These are phyloP conservation scores for Fusarium lateritium DNA, from an alignment of 2,329 filamentous ascomycete genomes.

Conservation along the genomic window DNA sequence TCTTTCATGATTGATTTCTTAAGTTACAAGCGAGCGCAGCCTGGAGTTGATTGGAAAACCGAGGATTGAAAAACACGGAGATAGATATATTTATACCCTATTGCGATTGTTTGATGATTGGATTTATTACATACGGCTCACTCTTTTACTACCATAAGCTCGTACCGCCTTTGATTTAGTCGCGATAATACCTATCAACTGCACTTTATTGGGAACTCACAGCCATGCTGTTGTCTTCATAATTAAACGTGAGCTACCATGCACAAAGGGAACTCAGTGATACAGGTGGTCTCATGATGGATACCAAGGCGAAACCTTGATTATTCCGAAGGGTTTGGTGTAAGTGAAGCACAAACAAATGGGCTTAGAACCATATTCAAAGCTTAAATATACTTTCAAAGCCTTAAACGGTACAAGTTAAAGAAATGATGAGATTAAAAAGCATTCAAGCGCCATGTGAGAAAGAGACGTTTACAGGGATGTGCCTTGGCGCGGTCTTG, in stretches of 20 bases:
- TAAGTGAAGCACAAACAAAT: background rate
- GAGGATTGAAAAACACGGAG: slow-evolving; percentile 8
- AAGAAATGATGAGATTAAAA: background rate
- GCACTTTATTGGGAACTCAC: no score
- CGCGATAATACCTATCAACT: background rate
- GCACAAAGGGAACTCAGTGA: no score
- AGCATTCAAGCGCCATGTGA: background rate
- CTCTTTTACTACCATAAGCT: background rate
- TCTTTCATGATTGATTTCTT: slow-evolving; percentile 20
- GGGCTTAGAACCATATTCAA: background rate
- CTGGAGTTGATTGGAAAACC: slow-evolving; percentile 14
- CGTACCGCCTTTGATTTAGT: background rate
- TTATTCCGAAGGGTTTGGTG: background rate
- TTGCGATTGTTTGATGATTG: slow-evolving; percentile 10
- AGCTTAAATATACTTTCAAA: background rate
- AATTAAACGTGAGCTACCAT: no score
- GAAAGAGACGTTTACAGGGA: background rate
- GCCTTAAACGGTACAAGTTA: no score
- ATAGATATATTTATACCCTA: slow-evolving; percentile 29
- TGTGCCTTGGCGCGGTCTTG: slow-evolving; percentile 7
- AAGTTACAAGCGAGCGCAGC: slow-evolving; percentile 26
- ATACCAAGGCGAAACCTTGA: no score
- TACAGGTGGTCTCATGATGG: no score
- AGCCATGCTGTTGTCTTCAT: no score
- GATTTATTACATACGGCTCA: background rate